Base-by-base conservation (phyloP, 345 rosid species). In the Conringia planisiliqua region DNA sequence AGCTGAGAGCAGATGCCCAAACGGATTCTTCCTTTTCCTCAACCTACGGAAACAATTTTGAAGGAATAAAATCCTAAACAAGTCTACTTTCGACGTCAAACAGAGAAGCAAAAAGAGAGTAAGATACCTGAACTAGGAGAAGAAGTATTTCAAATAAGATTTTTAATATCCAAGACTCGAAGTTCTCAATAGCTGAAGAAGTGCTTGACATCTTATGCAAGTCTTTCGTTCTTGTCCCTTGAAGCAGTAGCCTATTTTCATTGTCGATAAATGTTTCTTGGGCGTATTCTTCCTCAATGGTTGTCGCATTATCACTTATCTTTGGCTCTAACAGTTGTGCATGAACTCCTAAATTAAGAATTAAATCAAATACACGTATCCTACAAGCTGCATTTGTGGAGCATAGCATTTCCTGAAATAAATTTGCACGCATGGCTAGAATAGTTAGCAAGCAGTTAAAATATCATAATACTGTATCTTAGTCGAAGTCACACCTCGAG, bases 331-430 rank as follows among this genome's bases (percentile, higher is more conserved):
- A 72, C 68, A 95, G 76, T 72, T 90, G 99, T 76, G 94, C 92
- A 86, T 95, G 99, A 66, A 95, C 99, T 68, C 98, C 99, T 54
- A 95, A 93, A 82, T 95, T 95, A 83, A 95, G 82, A 74, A 95
- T 87, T 80, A 95, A 82, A 84, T 95, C 99, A 83, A 95, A 92
- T 70, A 92, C 98, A 74, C 97, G 97, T 59, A 89, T 82, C 82
- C 90, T 85, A 79, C 94, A 89, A 47, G 86, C 86, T 66, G 87
- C 74, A 82, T 82, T 85, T 43, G 96, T 79, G 81, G 99, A 95
- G 82, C 85, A 79, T 68, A 95, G 89, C 96, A 95, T 95, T 80
- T 90, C 99, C 99, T 95, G 88, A 74, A 80, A 78, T 36, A 72
- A 40, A 65, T 65, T 40, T 47, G 22, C 51, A 77, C 66, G 40